phyloP scores from a whole-genome alignment of 1,284 basidiomycete genomes.

The Sanghuangporus weigelae region DNA sequence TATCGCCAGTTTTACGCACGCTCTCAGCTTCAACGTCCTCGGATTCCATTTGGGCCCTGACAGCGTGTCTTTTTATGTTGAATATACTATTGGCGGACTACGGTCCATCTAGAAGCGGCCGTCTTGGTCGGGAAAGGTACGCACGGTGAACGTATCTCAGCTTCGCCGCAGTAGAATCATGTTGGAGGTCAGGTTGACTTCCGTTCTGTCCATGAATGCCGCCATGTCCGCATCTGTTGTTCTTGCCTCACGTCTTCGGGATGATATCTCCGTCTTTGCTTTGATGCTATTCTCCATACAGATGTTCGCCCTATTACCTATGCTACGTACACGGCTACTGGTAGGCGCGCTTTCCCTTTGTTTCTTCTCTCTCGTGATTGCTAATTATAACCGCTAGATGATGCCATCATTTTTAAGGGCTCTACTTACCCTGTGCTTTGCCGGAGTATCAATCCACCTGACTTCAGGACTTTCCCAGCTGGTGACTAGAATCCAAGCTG shows the following conservation, averaged over 20 bases:
- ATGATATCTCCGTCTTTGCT: conserved; percentile 86
- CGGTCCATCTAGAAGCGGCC: conserved; percentile 30
- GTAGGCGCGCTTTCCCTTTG: conserved; percentile 37
- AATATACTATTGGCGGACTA: conserved; percentile 70
- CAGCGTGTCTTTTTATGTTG: conserved; percentile 58
- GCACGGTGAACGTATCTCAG: not conserved
- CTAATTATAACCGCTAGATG: conserved; percentile 31
- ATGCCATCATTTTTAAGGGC: conserved; percentile 41
- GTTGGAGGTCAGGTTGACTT: conserved; percentile 59
- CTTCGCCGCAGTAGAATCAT: not conserved
- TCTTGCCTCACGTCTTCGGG: conserved; percentile 82
- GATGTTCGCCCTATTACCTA: conserved; percentile 82
- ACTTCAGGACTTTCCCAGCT: conserved; percentile 48
- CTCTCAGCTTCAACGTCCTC: conserved; percentile 92
- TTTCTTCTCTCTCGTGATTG: conserved; percentile 1
- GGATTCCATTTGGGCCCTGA: conserved; percentile 95
- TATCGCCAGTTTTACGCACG: conserved; percentile 89
- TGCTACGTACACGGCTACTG: conserved; percentile 74
- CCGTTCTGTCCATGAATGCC: conserved; percentile 91
- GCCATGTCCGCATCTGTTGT: conserved; percentile 93
- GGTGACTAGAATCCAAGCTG: conserved; percentile 45
- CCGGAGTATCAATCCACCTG: conserved; percentile 43
- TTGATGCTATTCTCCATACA: conserved; percentile 85
- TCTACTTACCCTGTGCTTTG: conserved; percentile 45
- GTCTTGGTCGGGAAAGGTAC: conserved; percentile 36